A percentile compares a stretch with the other conserved stretches of the same genome.
phyloP scores from a whole-genome alignment of 2,329 filamentous ascomycete species.

The Pestalotiopsis sp. region DNA sequence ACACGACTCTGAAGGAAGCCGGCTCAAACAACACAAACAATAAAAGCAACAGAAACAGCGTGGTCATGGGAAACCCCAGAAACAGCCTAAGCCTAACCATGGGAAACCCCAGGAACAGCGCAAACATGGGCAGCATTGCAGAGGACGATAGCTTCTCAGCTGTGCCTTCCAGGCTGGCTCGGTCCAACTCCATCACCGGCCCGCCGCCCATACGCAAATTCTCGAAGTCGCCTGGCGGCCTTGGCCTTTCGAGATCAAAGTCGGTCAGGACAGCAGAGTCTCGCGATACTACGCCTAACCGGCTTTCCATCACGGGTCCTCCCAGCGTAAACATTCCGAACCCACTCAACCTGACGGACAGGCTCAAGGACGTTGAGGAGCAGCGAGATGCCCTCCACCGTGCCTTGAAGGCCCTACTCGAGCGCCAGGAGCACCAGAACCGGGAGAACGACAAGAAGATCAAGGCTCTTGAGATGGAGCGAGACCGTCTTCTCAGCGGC shows the following conservation, averaged over 20 bases:
- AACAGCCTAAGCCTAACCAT: too few relatives aligned
- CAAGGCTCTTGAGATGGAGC: constrained; percentile 72
- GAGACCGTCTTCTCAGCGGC: constrained; percentile 68
- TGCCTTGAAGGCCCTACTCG: constrained; percentile 80
- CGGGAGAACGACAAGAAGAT: constrained; percentile 83
- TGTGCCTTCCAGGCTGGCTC: constrained; percentile 38
- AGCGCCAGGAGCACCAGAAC: constrained; percentile 82
- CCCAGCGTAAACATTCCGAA: neutral
- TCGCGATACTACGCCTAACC: constrained; percentile 51
- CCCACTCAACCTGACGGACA: constrained; percentile 57
- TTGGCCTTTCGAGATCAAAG: constrained; percentile 59
- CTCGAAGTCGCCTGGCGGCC: constrained; percentile 23
- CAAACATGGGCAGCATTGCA: constrained; percentile 34
- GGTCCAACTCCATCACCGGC: constrained; percentile 38
- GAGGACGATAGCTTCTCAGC: constrained; percentile 24
- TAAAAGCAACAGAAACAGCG: too few relatives aligned
- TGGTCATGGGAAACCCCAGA: too few relatives aligned
- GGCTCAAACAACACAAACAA: constrained; percentile 17
- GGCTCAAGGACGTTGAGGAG: constrained; percentile 87
- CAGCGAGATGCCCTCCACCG: constrained; percentile 91
- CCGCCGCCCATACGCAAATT: constrained; percentile 28
- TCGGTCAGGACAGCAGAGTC: constrained; percentile 59
- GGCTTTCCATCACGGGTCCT: neutral
- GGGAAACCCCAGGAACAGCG: too few relatives aligned
- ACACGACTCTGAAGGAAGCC: constrained; percentile 50